Conservation (phyloP, 2,329 filamentous ascomycete species). For the Hypoxylon sp. region DNA sequence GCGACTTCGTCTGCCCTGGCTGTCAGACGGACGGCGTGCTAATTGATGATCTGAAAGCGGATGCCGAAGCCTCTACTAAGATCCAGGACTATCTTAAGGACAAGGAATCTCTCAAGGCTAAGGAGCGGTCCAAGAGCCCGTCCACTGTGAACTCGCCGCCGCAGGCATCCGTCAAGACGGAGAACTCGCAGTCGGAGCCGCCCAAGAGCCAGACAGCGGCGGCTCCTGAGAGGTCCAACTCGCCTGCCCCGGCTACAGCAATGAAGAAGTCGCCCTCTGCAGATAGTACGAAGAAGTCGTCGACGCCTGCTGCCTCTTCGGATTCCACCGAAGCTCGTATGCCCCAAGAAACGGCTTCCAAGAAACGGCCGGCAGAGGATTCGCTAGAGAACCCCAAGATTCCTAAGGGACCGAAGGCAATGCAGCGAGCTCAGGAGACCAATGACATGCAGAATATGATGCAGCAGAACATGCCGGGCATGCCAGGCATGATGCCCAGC, state of each 20-base stretch:
- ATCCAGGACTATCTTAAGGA: conserved; percentile 76
- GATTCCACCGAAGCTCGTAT: conserved; percentile 35
- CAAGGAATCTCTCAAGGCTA: conserved; percentile 58
- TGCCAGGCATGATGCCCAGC: conserved; percentile 54
- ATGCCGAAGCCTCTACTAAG: conserved; percentile 79
- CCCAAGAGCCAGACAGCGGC: conserved; percentile 45
- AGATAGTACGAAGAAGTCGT: conserved; percentile 33
- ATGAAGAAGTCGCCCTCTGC: conserved; percentile 45
- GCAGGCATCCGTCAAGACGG: conserved; percentile 38
- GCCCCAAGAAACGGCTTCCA: conserved; percentile 52
- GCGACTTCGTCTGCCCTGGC: conserved; percentile 93
- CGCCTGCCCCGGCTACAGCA: conserved; percentile 37
- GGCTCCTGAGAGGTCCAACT: conserved; percentile 42
- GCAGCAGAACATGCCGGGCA: conserved; percentile 58
- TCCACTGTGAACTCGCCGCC: conserved; percentile 46
- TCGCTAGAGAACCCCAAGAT: conserved; percentile 69
- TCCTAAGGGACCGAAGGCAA: conserved; percentile 70
- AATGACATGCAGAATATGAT: conserved; percentile 58
- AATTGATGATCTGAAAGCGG: conserved; percentile 86
- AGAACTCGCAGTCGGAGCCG: conserved; percentile 48
- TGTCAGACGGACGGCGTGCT: conserved; percentile 91
- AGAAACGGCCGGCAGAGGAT: conserved; percentile 86
- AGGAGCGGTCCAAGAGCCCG: conserved; percentile 58
- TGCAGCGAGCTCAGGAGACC: conserved; percentile 61
- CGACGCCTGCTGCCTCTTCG: conserved; percentile 39